Conservation (phyloP, 805 yeast species). For the Yarrowia sp. region DNA sequence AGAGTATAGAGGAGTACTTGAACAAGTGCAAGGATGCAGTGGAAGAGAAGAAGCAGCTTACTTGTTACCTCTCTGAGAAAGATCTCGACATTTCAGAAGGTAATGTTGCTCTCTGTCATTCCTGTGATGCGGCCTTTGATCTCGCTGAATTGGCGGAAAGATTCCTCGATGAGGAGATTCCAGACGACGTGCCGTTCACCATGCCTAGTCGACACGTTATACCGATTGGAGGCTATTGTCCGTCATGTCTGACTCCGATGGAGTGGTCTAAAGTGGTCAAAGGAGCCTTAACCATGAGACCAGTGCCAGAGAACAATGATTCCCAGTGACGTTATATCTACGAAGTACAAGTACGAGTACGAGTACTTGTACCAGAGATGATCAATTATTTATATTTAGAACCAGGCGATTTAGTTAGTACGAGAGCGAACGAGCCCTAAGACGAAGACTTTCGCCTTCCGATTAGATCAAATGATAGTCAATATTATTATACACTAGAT, state of each 20-base stretch:
- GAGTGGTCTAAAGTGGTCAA: constrained; percentile 32
- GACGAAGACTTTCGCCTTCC: no score
- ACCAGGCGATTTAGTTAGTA: no score
- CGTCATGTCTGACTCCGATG: constrained; percentile 3
- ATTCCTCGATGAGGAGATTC: constrained; percentile 8
- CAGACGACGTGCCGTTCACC: constrained; percentile 12
- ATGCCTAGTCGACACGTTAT: constrained; percentile 2
- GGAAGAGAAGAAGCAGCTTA: neutral
- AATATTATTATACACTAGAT: constrained; percentile 1
- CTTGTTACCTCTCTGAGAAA: constrained; percentile 11
- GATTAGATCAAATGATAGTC: neutral
- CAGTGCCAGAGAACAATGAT: neutral
- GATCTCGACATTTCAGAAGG: neutral
- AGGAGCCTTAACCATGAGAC: constrained; percentile 6
- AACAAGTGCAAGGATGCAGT: neutral
- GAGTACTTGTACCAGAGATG: no score
- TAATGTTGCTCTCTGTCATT: constrained; percentile 16
- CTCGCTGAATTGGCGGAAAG: constrained; percentile 8
- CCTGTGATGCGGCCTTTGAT: constrained; percentile 25
- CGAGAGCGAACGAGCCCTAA: no score
- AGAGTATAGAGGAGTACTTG: neutral
- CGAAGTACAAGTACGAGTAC: neutral
- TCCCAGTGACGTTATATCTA: neutral
- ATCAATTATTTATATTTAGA: no score
- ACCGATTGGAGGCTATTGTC: constrained; percentile 23